Evolutionary conservation across 1,284 basidiomycete species (phyloP), one percentile per base, ranked within the genome.

Genomic region (Moesziomyces parantarcticus): DNA sequence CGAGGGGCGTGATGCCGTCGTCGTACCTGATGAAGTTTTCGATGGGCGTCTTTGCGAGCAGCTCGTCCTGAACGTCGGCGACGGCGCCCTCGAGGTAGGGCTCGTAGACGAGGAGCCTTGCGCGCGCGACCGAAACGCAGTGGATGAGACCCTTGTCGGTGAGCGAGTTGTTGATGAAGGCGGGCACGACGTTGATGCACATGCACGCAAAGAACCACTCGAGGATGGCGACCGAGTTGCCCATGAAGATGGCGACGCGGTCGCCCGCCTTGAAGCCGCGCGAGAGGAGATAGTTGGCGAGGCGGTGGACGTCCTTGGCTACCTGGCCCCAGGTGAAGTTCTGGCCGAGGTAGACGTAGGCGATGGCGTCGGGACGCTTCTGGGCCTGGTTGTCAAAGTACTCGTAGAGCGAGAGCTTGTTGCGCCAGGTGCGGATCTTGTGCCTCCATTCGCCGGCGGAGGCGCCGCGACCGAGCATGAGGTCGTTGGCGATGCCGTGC

Each of bases 111-210:
- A 84, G 59, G 18, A 82, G 46, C 20, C 60, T 62, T 16, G 82
- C 81, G 4, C 58, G 44, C 10, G 80, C 74, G 34, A 83, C 74
- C 0, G 53, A 44, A 58, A 84, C 72, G 73, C 84, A 84, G 67
- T 84, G 84, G 20, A 68, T 47, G 21, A 84, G 64, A 6, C 78
- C 76, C 14, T 68, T 61, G 44, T 69, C 82, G 10, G 79, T 80
- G 23, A 84, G 66, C 49, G 78, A 79, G 70, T 78, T 79, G 74
- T 84, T 84, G 74, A 84, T 82, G 63, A 84, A 84, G 1, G 81
- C 84, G 6, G 84, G 83, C 5, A 80, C 51, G 22, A 77, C 68
- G 44, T 81, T 74, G 72, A 76, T 69, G 49, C 57, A 61, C 78
- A 82, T 67, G 60, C 77, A 81, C 0, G 77, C 80, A 25, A 79